Evolutionary conservation across 2,329 filamentous ascomycete species (phyloP).

Genomic region (Aspergillus floridensis): DNA sequence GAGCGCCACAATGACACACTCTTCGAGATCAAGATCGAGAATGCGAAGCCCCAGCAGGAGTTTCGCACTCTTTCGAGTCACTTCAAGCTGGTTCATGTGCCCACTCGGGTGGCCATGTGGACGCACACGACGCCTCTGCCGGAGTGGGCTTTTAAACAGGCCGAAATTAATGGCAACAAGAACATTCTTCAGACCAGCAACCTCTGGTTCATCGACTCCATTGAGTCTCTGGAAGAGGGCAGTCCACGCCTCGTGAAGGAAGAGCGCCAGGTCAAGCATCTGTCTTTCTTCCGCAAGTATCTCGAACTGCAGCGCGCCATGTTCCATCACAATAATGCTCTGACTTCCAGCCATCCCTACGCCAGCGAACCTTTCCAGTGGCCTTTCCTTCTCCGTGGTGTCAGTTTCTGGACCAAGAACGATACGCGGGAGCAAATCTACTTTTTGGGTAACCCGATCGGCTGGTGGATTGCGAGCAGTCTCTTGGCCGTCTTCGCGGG

Average conservation of each 20-base stretch:
- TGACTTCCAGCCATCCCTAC: conserved; percentile 96
- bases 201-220: conserved; percentile 89
- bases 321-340: conserved; percentile 99
- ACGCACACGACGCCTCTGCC: conserved; percentile 93
- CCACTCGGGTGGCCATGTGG: conserved; percentile 98
- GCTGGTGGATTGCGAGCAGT: conserved; percentile 95
- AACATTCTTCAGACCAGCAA: conserved; percentile 86
- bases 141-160: conserved; percentile 95
- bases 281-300: conserved; percentile 92
- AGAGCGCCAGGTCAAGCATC: conserved; percentile 71
- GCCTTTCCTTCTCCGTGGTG: conserved; percentile 94
- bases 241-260: conserved; percentile 72
- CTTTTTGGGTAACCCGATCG: conserved; percentile 93
- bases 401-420: conserved; percentile 98
- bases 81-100: conserved; percentile 93
- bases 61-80: conserved; percentile 89
- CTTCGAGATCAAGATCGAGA: conserved; percentile 88
- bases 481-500: conserved; percentile 90
- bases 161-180: conserved; percentile 99
- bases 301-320: conserved; percentile 95
- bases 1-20: conserved; percentile 81
- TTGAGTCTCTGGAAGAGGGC: conserved; percentile 72
- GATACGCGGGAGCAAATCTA: conserved; percentile 96
- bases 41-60: conserved; percentile 73
- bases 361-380: conserved; percentile 92